These are phyloP conservation scores for Medicago lupulina DNA, from an alignment of 306 rosid genomes.

Conservation along the genomic window DNA sequence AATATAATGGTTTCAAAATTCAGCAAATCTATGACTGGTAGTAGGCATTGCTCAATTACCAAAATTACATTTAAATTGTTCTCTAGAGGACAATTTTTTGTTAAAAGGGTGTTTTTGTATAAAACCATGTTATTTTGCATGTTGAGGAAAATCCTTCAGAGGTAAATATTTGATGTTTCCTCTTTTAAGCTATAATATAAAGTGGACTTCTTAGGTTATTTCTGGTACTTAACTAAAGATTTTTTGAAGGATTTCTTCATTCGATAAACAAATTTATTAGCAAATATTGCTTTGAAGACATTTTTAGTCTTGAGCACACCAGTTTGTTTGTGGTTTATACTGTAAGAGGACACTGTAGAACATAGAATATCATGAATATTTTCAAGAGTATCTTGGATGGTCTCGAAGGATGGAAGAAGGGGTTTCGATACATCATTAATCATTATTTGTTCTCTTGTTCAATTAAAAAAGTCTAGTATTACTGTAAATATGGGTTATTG, in stretches of 20 bases:
- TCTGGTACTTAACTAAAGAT: conserved; percentile 11
- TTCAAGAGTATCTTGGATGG: too few relatives aligned
- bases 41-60: conserved; percentile 3
- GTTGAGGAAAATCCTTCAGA: conserved; percentile 3
- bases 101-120: background rate
- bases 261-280: background rate
- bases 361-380: too few relatives aligned
- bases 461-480: conserved; percentile 4
- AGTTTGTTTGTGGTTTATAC: too few relatives aligned
- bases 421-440: conserved; percentile 25
- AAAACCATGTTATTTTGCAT: conserved; percentile 8
- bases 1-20: conserved; percentile 45
- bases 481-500: background rate
- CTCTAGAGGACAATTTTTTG: background rate
- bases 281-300: too few relatives aligned
- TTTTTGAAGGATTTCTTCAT: conserved; percentile 2
- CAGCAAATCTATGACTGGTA: conserved; percentile 38
- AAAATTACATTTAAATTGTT: background rate
- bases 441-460: conserved; percentile 1
- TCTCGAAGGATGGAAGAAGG: background rate
- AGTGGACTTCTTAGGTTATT: conserved; percentile 6
- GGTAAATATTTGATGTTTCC: background rate
- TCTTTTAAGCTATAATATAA: conserved; percentile 31
- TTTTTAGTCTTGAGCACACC: too few relatives aligned
- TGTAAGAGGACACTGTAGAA: too few relatives aligned